These are phyloP conservation scores for Plasmodium ovale DNA, from an alignment of 169 alveolate genomes.

Conservation along the genomic window DNA sequence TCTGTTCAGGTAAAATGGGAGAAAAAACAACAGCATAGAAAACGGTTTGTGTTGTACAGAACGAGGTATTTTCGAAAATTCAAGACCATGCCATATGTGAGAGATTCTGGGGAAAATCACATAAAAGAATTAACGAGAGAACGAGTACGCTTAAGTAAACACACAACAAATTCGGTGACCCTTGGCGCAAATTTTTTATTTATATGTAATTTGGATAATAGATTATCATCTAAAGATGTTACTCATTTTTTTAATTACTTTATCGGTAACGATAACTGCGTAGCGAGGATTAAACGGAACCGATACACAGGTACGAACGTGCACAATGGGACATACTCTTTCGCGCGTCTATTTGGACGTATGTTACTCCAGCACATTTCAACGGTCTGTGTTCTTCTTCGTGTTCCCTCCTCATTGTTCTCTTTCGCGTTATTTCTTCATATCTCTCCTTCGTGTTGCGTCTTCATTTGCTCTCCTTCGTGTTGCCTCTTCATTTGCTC, in stretches of 20 bases:
- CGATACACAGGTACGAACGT: conserved; percentile 35
- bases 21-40: conserved; percentile 9
- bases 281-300: conserved; percentile 41
- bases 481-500: no score
- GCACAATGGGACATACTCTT: background rate
- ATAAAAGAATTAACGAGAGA: conserved; percentile 67
- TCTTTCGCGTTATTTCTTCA: background rate
- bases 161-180: conserved; percentile 53
- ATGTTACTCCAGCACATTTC: no score
- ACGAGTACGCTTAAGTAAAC: conserved; percentile 39
- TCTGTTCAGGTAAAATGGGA: conserved; percentile 44
- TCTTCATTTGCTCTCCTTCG: no score
- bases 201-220: conserved; percentile 60
- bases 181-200: conserved; percentile 57
- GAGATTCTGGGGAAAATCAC: conserved; percentile 67
- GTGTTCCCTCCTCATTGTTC: background rate
- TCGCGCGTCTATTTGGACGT: background rate
- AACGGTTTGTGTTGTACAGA: conserved; percentile 18
- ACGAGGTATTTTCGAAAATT: conserved; percentile 60
- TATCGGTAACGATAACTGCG: conserved; percentile 43
- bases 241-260: conserved; percentile 68
- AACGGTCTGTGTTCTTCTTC: no score
- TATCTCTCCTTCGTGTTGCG: background rate
- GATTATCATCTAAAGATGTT: conserved; percentile 64
- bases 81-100: conserved; percentile 55